Evolutionary conservation across 1,139 yeast species (phyloP).

Genomic region (Taphrina betulina): DNA sequence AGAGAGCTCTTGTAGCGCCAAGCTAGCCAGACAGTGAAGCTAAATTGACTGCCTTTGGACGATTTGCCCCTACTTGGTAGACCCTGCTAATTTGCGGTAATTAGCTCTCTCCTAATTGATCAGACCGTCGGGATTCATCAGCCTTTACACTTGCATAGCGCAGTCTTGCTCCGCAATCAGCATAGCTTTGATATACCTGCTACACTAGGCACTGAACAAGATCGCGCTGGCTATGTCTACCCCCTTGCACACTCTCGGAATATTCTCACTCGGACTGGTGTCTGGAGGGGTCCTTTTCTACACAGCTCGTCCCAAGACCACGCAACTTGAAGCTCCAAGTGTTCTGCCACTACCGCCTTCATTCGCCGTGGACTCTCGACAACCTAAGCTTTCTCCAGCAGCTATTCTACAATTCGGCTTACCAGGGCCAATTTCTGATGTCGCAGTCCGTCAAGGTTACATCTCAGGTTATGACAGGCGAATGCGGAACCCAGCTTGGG

Average conservation of each 20-base stretch:
- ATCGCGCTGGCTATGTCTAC: not conserved
- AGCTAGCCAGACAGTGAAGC: no score
- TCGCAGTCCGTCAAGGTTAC: conserved; percentile 70
- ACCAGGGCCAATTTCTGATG: conserved; percentile 91
- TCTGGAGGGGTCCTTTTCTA: conserved; percentile 29
- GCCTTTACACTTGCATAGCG: no score
- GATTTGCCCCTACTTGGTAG: no score
- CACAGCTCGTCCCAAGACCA: conserved; percentile 1
- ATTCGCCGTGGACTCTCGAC: conserved; percentile 7
- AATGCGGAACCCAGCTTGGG: conserved; percentile 86
- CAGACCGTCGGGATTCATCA: no score
- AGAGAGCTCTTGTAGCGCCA: no score
- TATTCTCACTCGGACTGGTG: conserved; percentile 18
- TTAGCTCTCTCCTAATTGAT: no score
- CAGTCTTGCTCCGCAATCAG: no score
- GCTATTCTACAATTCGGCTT: conserved; percentile 79
- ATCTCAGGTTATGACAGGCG: conserved; percentile 83
- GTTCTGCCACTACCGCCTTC: not conserved
- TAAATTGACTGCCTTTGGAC: no score
- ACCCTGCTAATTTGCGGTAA: no score
- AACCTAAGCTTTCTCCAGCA: conserved; percentile 36
- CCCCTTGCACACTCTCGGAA: conserved; percentile 16
- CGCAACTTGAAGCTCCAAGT: not conserved
- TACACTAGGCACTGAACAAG: no score
- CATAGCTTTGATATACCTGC: no score